These are phyloP conservation scores for Roridomyces roridus DNA, from an alignment of 768 basidiomycete species.

Conservation along the genomic window DNA sequence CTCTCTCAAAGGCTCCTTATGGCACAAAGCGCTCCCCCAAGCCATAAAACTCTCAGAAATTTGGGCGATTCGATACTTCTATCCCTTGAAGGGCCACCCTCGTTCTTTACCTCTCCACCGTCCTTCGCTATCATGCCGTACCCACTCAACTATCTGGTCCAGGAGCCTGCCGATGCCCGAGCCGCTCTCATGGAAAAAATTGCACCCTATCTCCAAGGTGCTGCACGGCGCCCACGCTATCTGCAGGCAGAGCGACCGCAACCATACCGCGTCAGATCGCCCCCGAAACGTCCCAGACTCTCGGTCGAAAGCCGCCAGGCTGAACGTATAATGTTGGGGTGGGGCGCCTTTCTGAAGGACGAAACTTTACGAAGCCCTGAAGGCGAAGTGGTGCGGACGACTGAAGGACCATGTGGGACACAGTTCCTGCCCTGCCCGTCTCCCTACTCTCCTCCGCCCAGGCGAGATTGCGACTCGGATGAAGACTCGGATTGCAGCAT, in stretches of 20 bases:
- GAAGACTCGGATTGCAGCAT: not conserved
- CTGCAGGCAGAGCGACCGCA: conserved; percentile 13
- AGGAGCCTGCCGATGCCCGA: conserved; percentile 14
- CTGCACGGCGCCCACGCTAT: not conserved
- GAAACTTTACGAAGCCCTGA: conserved; percentile 3
- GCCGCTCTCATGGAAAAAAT: conserved; percentile 16
- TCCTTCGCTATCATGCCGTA: conserved; percentile 2
- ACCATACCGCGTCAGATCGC: not conserved
- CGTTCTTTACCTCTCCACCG: not conserved
- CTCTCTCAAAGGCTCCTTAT: not conserved
- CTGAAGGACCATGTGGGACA: not conserved
- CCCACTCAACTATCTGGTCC: not conserved
- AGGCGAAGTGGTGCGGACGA: conserved; percentile 3
- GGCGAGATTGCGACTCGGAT: not conserved
- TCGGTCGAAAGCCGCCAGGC: conserved; percentile 1
- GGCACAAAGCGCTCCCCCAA: conserved; percentile 4
- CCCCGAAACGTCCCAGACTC: not conserved
- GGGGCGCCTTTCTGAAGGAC: conserved; percentile 18
- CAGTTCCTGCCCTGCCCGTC: not conserved
- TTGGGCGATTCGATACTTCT: too few species aligned
- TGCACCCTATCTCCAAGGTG: not conserved
- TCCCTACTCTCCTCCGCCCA: not conserved
- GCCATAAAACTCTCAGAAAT: not conserved
- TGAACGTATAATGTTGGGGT: not conserved
- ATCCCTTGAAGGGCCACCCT: conserved; percentile 16